phyloP scores from a whole-genome alignment of 2,329 filamentous ascomycete species.

The Sarocladiaceae sp. region DNA sequence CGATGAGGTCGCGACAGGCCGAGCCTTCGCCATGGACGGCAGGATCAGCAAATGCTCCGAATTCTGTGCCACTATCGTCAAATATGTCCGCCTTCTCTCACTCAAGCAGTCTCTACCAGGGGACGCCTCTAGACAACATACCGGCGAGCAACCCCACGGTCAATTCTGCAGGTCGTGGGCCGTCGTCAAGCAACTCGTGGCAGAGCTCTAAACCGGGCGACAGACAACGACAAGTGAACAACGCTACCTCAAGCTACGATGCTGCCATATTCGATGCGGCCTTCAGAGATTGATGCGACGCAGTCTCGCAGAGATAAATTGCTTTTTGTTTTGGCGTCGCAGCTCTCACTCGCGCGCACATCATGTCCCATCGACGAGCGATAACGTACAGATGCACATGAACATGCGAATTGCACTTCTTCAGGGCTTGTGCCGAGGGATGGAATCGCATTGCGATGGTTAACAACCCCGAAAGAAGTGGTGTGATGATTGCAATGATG shows the following conservation, averaged over 20 bases:
- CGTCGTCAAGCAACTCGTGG: background rate
- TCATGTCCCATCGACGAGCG: too few relatives aligned
- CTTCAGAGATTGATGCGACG: slow-evolving; percentile 24
- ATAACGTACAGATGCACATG: too few relatives aligned
- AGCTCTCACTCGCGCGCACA: too few relatives aligned
- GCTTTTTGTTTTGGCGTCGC: too few relatives aligned
- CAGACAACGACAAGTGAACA: slow-evolving; percentile 26
- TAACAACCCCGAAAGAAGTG: too few relatives aligned
- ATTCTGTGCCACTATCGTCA: slow-evolving; percentile 21
- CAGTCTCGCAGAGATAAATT: too few relatives aligned
- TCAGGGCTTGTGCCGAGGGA: too few relatives aligned
- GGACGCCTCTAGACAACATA: slow-evolving; percentile 33
- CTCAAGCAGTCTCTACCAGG: slow-evolving; percentile 45
- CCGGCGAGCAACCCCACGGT: slow-evolving; percentile 13
- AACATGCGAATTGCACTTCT: too few relatives aligned
- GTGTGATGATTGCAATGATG: too few relatives aligned
- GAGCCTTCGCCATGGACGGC: slow-evolving; percentile 16
- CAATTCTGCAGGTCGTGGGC: slow-evolving; percentile 11
- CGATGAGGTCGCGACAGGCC: slow-evolving; percentile 10
- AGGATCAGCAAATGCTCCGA: slow-evolving; percentile 9
- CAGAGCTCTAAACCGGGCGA: background rate
- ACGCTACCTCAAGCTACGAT: slow-evolving; percentile 29
- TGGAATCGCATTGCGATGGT: too few relatives aligned
- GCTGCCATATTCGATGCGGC: slow-evolving; percentile 30
- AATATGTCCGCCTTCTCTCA: slow-evolving; percentile 38